Percentiles rank a stretch among this genome's conserved stretches.
These are phyloP conservation scores for Candida tallmaniae DNA, from an alignment of 805 yeast genomes.

Conservation along the genomic window DNA sequence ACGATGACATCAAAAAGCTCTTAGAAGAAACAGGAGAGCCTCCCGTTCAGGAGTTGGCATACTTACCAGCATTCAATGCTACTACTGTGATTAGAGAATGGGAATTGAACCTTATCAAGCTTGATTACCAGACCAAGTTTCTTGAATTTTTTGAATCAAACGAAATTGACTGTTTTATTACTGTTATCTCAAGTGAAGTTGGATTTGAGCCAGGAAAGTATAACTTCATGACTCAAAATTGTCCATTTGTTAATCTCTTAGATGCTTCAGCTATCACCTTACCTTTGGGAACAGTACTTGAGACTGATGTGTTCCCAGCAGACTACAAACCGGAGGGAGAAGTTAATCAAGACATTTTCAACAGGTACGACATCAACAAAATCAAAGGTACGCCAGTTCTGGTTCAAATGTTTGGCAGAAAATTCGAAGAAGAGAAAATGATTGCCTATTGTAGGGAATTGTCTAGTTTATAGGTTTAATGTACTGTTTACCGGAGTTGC, in stretches of 20 bases:
- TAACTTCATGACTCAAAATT: not conserved
- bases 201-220: constrained; percentile 4
- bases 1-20: constrained; percentile 18
- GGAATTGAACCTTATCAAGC: constrained; percentile 1
- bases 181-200: constrained; percentile 4
- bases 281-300: constrained; percentile 2
- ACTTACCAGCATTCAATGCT: constrained; percentile 10
- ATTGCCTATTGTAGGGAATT: constrained; percentile 24
- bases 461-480: not conserved
- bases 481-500: too few relatives aligned
- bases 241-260: constrained; percentile 4
- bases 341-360: constrained; percentile 1
- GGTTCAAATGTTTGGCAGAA: constrained; percentile 59
- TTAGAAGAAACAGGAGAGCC: constrained; percentile 40
- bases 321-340: not conserved
- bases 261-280: constrained; percentile 7
- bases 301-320: not conserved
- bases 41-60: constrained; percentile 32
- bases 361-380: not conserved
- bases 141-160: constrained; percentile 31
- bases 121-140: constrained; percentile 21
- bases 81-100: constrained; percentile 2
- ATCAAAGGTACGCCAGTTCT: constrained; percentile 56
- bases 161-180: constrained; percentile 42
- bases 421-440: constrained; percentile 59